Evolutionary conservation across 2,329 filamentous ascomycete genomes (phyloP).

Genomic region (Botryotinia globosa): DNA sequence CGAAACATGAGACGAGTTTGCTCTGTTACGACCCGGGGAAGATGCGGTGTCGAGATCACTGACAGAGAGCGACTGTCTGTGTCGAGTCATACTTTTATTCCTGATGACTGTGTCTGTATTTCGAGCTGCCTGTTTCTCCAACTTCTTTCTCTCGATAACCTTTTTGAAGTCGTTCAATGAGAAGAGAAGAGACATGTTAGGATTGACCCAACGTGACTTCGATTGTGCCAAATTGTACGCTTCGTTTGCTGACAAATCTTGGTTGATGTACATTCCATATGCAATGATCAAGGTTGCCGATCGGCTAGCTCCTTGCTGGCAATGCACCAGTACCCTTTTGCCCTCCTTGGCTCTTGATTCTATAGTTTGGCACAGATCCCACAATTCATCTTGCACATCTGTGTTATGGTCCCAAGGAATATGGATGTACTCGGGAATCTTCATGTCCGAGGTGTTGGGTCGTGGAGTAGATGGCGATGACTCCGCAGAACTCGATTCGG

Average conservation of each 20-base stretch:
- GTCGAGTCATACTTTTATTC: conserved; percentile 57
- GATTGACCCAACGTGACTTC: conserved; percentile 83
- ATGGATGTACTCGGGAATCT: conserved; percentile 77
- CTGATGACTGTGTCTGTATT: conserved; percentile 22
- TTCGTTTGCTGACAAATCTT: conserved; percentile 74
- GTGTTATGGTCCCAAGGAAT: conserved; percentile 88
- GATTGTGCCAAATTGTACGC: conserved; percentile 78
- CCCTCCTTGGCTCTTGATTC: conserved; percentile 68
- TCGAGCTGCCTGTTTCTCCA: conserved; percentile 38
- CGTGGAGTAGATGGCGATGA: conserved; percentile 55
- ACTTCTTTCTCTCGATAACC: conserved; percentile 53
- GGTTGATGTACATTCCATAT: conserved; percentile 78
- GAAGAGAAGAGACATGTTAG: conserved; percentile 91
- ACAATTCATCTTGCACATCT: conserved; percentile 74
- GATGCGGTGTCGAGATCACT: conserved; percentile 48
- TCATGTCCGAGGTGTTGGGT: conserved; percentile 44
- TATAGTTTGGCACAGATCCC: conserved; percentile 72
- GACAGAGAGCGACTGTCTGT: conserved; percentile 58
- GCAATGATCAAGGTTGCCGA: conserved; percentile 85
- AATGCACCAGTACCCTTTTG: conserved; percentile 79
- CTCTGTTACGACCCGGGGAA: conserved; percentile 48
- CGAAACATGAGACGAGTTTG: conserved; percentile 51
- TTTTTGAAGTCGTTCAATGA: conserved; percentile 80
- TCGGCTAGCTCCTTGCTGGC: conserved; percentile 80
- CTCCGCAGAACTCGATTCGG: conserved; percentile 29